Evolutionary conservation across 257 asterid genomes (phyloP).

Genomic region (Striga asiatica): DNA sequence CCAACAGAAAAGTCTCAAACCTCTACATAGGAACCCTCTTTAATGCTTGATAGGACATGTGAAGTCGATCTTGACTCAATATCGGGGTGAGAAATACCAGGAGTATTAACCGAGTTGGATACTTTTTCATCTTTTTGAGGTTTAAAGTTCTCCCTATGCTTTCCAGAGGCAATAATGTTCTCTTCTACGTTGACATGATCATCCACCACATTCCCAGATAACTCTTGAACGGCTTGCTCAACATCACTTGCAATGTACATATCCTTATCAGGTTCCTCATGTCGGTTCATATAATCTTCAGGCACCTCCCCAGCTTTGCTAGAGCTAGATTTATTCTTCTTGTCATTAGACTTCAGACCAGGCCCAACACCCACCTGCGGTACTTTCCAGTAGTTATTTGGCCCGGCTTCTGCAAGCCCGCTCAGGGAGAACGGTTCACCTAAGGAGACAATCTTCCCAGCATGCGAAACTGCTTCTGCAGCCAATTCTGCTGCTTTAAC

Average conservation of each 20-base stretch:
- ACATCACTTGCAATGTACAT: conserved; percentile 12
- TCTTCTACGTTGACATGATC: conserved; percentile 27
- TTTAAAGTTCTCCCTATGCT: conserved; percentile 28
- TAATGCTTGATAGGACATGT: conserved; percentile 25
- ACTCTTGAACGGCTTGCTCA: conserved; percentile 27
- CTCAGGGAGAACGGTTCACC: conserved; percentile 66
- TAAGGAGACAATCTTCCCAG: conserved; percentile 80
- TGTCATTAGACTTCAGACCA: no score
- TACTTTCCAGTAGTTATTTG: conserved; percentile 56
- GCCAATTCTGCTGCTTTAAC: conserved; percentile 94
- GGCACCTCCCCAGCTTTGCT: conserved; percentile 25
- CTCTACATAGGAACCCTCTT: conserved; percentile 78
- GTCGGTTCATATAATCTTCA: conserved; percentile 21
- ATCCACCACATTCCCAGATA: conserved; percentile 21
- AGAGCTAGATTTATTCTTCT: conserved; percentile 17
- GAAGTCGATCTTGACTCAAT: conserved; percentile 20
- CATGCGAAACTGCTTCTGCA: conserved; percentile 91
- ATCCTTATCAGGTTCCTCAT: conserved; percentile 32
- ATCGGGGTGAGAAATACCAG: conserved; percentile 31
- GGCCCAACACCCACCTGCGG: conserved; percentile 19
- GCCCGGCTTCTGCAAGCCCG: conserved; percentile 64
- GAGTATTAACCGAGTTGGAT: conserved; percentile 23
- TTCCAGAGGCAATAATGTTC: conserved; percentile 19
- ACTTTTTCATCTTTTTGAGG: conserved; percentile 28
- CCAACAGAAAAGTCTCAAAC: conserved; percentile 27